Evolutionary conservation across 139 green algal genomes (phyloP).

Genomic region (Tetradesmus obliquus): DNA sequence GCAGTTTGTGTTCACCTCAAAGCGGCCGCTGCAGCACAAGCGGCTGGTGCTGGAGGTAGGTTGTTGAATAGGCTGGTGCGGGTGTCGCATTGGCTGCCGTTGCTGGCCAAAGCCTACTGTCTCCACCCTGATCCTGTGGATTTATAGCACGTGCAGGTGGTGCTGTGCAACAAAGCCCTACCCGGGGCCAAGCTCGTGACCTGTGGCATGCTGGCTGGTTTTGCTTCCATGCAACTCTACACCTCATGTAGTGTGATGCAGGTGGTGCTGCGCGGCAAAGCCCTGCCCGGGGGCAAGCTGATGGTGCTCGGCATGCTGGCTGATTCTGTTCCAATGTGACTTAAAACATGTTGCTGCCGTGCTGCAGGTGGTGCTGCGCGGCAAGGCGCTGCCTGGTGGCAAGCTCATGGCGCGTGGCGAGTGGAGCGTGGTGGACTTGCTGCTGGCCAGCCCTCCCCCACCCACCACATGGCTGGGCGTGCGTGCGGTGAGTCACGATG

Average conservation of each 20-base stretch:
- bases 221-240: neutral
- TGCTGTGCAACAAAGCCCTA: conserved; percentile 19
- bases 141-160: neutral
- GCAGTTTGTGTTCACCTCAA: conserved; percentile 45
- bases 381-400: conserved; percentile 35
- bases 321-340: neutral
- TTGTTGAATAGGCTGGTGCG: too few relatives aligned
- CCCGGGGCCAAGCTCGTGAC: conserved; percentile 8
- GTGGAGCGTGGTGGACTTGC: conserved; percentile 42
- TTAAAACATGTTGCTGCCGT: neutral
- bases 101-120: neutral
- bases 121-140: too few relatives aligned
- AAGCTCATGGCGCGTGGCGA: conserved; percentile 30
- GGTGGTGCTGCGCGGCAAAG: conserved; percentile 28
- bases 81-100: neutral
- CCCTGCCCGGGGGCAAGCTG: conserved; percentile 3
- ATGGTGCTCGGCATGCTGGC: neutral
- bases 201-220: neutral
- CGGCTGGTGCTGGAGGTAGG: conserved; percentile 36
- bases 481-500: conserved; percentile 11
- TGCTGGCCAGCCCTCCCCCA: conserved; percentile 29
- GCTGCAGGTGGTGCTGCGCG: conserved; percentile 28
- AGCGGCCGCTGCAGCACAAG: conserved; percentile 43
- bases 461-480: conserved; percentile 39
- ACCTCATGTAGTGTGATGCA: neutral